Base-by-base conservation (phyloP, 176 grass and related monocot genomes). In the Phragmites australis region DNA sequence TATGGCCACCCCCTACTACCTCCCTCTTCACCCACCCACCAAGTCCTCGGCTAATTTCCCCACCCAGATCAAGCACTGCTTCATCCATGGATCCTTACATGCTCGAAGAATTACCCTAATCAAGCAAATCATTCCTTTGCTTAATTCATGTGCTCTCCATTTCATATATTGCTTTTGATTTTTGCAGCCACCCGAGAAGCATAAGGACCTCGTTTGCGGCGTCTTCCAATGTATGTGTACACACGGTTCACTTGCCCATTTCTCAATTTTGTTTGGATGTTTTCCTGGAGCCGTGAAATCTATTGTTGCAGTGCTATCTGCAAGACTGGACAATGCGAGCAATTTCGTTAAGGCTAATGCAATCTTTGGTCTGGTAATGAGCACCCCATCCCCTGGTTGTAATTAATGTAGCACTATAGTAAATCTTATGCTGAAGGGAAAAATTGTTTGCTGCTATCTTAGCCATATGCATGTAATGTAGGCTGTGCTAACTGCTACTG, bases 121-220 rank as follows among this genome's bases (percentile, higher is more conserved):
- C 9, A 54, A 74, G 18, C 5, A 14, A 39, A 73, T 69, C 1
- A 26, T 23, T 9, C 51, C 19, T 73, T 21, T 0, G 10, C 31
- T 8, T 39, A 9, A 73, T 81, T 62, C 4, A 13, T 23, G 40
- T 15, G 54, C 37, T 30, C 42, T 37, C 1, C 11, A 1, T 12
- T 65, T 85, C 65, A 73, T 68, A 61, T 37, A 37, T 37, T 37
- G 34, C 34, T 37, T 37, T 37, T 37, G 34, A 37, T 37, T 37
- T 68, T 11, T 48, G 27, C 87, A 97, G 94, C 76, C 87, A 9
- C 91, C 94, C 19, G 94, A 97, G 91, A 92, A 92, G 73, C 94
- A 97, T 25, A 87, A 94, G 82, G 87, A 97, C 22, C 72, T 97
- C 49, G 76, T 82, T 4, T 91, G 89, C 34, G 31, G 90, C 31